phyloP scores from a whole-genome alignment of 495 filamentous ascomycete genomes.

The Aspergillus mulundensis region DNA sequence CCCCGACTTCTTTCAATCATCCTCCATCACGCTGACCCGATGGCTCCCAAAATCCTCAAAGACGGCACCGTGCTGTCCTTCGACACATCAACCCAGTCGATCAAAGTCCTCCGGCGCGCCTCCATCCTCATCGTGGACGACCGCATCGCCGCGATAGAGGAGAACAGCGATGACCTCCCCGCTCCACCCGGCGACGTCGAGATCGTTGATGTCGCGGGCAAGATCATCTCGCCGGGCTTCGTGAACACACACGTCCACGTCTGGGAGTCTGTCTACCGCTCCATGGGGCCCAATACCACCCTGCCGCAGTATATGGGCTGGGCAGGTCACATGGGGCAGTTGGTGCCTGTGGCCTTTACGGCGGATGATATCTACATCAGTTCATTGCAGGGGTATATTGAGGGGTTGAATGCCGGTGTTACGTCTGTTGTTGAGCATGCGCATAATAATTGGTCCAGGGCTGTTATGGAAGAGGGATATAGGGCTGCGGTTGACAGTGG shows the following conservation, averaged over 20 bases:
- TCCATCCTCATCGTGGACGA: conserved; percentile 36
- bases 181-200: conserved; percentile 22
- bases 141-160: conserved; percentile 31
- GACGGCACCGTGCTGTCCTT: conserved; percentile 43
- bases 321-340: background rate
- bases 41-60: conserved; percentile 11
- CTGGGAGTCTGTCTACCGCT: conserved; percentile 3
- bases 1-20: background rate
- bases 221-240: conserved; percentile 5
- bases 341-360: background rate
- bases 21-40: background rate
- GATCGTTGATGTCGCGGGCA: conserved; percentile 32
- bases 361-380: background rate
- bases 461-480: background rate
- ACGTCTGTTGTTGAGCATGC: conserved; percentile 1
- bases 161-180: conserved; percentile 1
- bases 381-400: background rate
- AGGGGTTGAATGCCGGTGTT: conserved; percentile 3
- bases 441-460: background rate
- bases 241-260: conserved; percentile 7
- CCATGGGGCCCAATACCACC: background rate
- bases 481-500: background rate
- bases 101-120: conserved; percentile 35
- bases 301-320: conserved; percentile 2
- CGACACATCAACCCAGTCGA: conserved; percentile 25